phyloP scores from a whole-genome alignment of 257 asterid species.

The Gentiana macrophylla region DNA sequence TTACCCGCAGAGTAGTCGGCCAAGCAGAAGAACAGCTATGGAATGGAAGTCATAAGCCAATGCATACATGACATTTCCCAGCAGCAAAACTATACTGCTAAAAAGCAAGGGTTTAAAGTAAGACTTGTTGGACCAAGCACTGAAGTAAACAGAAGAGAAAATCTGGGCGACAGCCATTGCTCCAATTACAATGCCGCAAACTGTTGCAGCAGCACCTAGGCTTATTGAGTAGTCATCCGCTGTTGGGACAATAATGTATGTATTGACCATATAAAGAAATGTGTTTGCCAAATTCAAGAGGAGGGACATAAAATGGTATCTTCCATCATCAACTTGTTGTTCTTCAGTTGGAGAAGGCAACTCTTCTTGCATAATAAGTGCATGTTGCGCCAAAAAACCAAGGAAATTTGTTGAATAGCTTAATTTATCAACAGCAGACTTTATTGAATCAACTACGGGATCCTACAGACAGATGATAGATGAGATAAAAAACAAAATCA shows the following conservation, averaged over 20 bases:
- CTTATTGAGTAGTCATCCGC: slow-evolving; percentile 97
- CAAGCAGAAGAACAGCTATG: slow-evolving; percentile 56
- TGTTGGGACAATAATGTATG: slow-evolving; percentile 94
- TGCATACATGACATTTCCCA: slow-evolving; percentile 79
- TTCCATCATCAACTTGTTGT: slow-evolving; percentile 48
- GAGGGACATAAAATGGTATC: slow-evolving; percentile 91
- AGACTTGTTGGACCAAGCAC: slow-evolving; percentile 98
- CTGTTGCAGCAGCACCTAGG: slow-evolving; percentile 99
- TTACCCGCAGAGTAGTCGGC: slow-evolving; percentile 89
- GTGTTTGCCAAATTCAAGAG: slow-evolving; percentile 86
- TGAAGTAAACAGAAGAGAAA: slow-evolving; percentile 95
- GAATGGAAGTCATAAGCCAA: slow-evolving; percentile 82
- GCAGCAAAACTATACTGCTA: slow-evolving; percentile 71
- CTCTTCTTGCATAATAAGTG: slow-evolving; percentile 95
- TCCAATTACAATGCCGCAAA: slow-evolving; percentile 93
- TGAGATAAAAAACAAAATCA: slow-evolving; percentile 12
- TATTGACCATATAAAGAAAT: slow-evolving; percentile 94
- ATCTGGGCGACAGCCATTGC: slow-evolving; percentile 97
- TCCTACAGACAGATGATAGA: slow-evolving; percentile 44
- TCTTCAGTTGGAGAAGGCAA: slow-evolving; percentile 62
- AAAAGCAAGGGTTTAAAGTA: slow-evolving; percentile 84
- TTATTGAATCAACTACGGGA: slow-evolving; percentile 72
- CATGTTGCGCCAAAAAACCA: slow-evolving; percentile 87
- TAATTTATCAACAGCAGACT: slow-evolving; percentile 80
- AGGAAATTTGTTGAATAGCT: slow-evolving; percentile 84